Base-by-base conservation (phyloP, 257 asterid species). In the Solanum habrochaites region DNA sequence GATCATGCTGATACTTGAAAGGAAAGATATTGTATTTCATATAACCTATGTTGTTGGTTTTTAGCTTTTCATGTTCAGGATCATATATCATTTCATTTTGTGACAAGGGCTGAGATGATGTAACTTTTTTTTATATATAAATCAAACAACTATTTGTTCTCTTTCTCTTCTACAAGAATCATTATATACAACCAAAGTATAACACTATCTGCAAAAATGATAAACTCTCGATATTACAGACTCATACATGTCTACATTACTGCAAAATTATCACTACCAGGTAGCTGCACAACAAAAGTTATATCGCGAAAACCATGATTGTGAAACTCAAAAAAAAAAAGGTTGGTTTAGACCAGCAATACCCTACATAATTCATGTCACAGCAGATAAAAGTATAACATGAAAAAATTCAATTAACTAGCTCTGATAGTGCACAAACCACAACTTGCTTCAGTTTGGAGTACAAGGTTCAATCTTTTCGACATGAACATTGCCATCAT, bases 401-500 rank as follows among this genome's bases (percentile, higher is more conserved):
- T 15, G 66, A 78, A 78, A 27, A 11, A 8, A 8, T 0, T 3
- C 10, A 73, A 75, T 21, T 1, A 75, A 3, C 20, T 7, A 43
- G 25, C 16, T 70, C 13, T 25, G 83, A 4, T 78, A 40, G 21
- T 60, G 86, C 75, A 40, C 39, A 43, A 32, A 42, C 37, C 80
- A 5, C 67, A 66, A 67, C 14, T 70, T 85, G 81, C 77, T 37
- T 83, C 81, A 12, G 58, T 12, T 25, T 87, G 87, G 64, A 93
- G 83, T 70, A 86, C 25, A 86, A 72, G 87, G 71, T 77, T 83
- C 58, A 66, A 89, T 95, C 52, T 90, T 90, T 91, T 97, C 97
- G 56, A 96, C 98, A 25, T 91, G 74, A 67, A 97, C 96, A 66
- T 90, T 91, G 60, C 95, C 93, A 52, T 87, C 87, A 60, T 87